Conservation (phyloP, 257 asterid genomes). For the Mentha longifolia region DNA sequence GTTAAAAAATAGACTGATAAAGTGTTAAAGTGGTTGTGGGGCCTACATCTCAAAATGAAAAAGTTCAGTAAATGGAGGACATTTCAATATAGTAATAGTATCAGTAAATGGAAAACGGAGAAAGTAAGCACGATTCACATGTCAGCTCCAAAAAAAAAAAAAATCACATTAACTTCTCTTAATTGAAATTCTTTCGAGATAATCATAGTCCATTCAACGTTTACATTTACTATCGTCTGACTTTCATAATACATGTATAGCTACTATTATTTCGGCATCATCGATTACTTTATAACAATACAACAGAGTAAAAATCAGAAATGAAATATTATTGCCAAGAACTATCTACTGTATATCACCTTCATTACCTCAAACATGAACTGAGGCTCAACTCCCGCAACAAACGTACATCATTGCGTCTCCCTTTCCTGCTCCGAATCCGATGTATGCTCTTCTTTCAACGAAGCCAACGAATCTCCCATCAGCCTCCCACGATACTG, state of each 20-base stretch:
- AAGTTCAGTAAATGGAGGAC: no score
- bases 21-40: no score
- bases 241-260: not conserved
- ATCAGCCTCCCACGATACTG: constrained; percentile 55
- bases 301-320: constrained; percentile 9
- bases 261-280: constrained; percentile 13
- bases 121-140: no score
- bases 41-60: no score
- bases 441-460: constrained; percentile 43
- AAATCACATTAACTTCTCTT: no score
- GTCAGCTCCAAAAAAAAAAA: no score
- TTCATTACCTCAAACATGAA: constrained; percentile 17
- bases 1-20: no score
- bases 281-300: constrained; percentile 18
- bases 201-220: constrained; percentile 11
- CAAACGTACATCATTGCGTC: constrained; percentile 25
- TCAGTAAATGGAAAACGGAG: no score
- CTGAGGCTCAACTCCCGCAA: not conserved
- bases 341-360: not conserved
- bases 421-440: constrained; percentile 22
- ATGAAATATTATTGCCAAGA: constrained; percentile 6
- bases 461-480: constrained; percentile 42
- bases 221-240: constrained; percentile 7
- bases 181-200: constrained; percentile 3
- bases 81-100: no score